A percentile compares a stretch with the other conserved stretches of the same genome.
These are phyloP conservation scores for Ottelia alismoides DNA, from an alignment of 106 monocot genomes.

Conservation along the genomic window DNA sequence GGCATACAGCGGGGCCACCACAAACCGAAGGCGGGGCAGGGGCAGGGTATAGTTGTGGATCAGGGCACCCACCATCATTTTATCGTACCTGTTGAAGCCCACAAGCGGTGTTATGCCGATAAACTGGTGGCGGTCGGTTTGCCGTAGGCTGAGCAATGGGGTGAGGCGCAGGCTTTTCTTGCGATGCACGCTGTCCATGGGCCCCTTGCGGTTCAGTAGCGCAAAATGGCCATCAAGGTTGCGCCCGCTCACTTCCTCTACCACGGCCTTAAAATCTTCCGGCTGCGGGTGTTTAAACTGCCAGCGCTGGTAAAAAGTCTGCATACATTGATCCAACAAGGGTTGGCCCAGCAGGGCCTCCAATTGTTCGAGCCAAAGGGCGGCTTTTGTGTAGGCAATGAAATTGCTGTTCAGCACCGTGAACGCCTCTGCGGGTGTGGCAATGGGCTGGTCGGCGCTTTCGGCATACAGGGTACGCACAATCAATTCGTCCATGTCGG, in stretches of 20 bases:
- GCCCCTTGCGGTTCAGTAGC: background rate
- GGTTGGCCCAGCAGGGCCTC: background rate
- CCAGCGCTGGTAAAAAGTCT: background rate
- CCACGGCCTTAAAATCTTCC: background rate
- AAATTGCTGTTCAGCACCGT: background rate
- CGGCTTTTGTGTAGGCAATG: background rate
- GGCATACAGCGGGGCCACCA: background rate
- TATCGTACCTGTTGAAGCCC: background rate
- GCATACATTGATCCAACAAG: background rate
- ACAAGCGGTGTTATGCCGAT: background rate
- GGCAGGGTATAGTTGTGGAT: background rate
- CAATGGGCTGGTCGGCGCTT: background rate
- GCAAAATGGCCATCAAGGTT: background rate
- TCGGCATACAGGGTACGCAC: too few species aligned
- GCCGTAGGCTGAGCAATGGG: background rate
- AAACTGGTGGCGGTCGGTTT: background rate
- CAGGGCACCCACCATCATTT: background rate
- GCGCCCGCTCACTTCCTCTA: background rate
- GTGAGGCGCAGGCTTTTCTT: background rate
- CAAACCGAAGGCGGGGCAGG: background rate
- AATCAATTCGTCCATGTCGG: too few species aligned
- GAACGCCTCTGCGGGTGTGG: background rate
- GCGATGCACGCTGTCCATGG: background rate
- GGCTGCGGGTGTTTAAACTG: background rate
- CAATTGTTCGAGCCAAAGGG: background rate